phyloP scores from a whole-genome alignment of 768 basidiomycete genomes.

The Psilocybe azurescens region DNA sequence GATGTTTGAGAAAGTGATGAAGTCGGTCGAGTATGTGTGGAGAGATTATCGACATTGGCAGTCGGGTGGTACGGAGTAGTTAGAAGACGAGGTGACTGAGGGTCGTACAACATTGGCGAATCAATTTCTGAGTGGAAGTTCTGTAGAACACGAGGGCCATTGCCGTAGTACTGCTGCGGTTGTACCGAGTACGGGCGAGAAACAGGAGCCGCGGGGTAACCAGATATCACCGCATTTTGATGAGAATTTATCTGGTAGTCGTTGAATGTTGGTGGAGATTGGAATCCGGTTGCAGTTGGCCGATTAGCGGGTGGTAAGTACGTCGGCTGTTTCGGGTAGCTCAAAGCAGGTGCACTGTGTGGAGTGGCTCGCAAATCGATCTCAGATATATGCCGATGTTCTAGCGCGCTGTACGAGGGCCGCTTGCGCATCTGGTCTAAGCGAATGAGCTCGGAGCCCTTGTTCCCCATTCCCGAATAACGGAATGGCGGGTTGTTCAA shows the following conservation, averaged over 20 bases:
- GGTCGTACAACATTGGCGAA: slow-evolving; percentile 7
- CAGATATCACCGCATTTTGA: not conserved
- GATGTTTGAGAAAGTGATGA: not conserved
- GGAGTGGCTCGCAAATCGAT: slow-evolving; percentile 7
- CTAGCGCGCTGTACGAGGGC: slow-evolving; percentile 5
- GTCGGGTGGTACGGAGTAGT: slow-evolving; percentile 32
- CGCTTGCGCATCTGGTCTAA: slow-evolving; percentile 6
- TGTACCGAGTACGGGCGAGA: slow-evolving; percentile 8
- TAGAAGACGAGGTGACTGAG: slow-evolving; percentile 31
- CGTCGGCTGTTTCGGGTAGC: not conserved
- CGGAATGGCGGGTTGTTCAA: slow-evolving; percentile 1
- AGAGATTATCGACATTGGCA: not conserved
- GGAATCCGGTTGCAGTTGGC: slow-evolving; percentile 9
- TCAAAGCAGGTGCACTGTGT: slow-evolving; percentile 9
- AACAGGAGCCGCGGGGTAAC: not conserved
- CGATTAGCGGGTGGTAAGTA: not conserved
- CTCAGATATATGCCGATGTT: not conserved
- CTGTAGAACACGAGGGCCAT: slow-evolving; percentile 11
- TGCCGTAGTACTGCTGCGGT: slow-evolving; percentile 7
- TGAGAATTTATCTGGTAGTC: slow-evolving; percentile 4
- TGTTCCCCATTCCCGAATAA: not conserved
- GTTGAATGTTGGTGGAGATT: slow-evolving; percentile 2
- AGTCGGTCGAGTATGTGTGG: not conserved
- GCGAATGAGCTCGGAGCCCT: not conserved
- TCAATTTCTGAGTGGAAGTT: slow-evolving; percentile 8